Evolutionary conservation across 2,329 filamentous ascomycete species (phyloP).

Genomic region (Diaporthe sp.): DNA sequence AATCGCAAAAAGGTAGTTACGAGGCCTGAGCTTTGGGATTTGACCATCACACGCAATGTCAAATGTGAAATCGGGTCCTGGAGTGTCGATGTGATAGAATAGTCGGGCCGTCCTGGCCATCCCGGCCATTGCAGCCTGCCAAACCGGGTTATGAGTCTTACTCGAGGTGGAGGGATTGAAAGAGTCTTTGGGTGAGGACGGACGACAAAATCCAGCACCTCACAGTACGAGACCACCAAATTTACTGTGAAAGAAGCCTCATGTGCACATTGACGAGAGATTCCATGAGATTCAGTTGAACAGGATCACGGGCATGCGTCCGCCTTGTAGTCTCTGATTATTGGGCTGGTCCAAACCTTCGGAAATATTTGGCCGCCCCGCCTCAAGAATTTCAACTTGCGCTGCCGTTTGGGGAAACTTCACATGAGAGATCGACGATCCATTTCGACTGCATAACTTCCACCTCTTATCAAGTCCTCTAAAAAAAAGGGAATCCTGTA

Average conservation of each 20-base stretch:
- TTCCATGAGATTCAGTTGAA: not conserved
- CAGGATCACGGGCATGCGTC: not conserved
- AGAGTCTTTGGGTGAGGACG: not conserved
- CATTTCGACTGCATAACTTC: not conserved
- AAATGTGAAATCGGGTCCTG: not conserved
- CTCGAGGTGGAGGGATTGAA: too few relatives aligned
- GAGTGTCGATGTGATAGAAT: not conserved
- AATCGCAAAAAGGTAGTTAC: not conserved
- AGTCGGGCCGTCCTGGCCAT: not conserved
- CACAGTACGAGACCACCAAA: not conserved
- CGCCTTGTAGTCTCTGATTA: not conserved
- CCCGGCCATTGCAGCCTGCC: not conserved
- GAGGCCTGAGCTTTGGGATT: not conserved
- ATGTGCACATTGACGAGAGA: not conserved
- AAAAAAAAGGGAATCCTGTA: too few relatives aligned
- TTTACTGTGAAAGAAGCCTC: not conserved
- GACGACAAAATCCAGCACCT: not conserved
- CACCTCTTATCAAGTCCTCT: not conserved
- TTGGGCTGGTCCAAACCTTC: constrained; percentile 18
- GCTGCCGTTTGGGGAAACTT: not conserved
- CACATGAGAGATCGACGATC: not conserved
- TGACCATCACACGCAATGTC: not conserved
- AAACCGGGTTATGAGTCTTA: not conserved
- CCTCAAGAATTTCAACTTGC: constrained; percentile 35
- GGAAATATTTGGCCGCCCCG: constrained; percentile 35